phyloP scores from a whole-genome alignment of 257 asterid genomes.

The Agastache rugosa region DNA sequence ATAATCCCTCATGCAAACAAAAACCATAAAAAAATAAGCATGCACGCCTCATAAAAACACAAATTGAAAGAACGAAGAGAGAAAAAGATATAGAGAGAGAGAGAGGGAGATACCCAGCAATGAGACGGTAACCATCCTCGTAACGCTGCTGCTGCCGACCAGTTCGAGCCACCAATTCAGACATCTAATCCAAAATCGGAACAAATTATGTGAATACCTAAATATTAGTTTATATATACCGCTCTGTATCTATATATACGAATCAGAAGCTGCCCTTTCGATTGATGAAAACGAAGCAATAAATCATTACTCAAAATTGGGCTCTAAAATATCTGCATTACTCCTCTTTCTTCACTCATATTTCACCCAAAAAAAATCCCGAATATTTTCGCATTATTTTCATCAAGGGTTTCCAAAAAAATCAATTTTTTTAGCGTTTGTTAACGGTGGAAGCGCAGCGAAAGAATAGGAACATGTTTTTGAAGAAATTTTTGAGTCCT shows the following conservation, averaged over 20 bases:
- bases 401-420: slow-evolving; percentile 8
- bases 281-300: slow-evolving; percentile 38
- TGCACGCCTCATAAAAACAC: slow-evolving; percentile 26
- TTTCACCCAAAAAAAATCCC: slow-evolving; percentile 6
- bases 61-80: neutral
- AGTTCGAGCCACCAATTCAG: slow-evolving; percentile 93
- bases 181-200: slow-evolving; percentile 56
- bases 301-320: slow-evolving; percentile 35
- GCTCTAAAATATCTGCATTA: slow-evolving; percentile 37
- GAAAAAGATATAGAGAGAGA: neutral
- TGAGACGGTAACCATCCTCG: slow-evolving; percentile 82
- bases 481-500: neutral
- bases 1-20: slow-evolving; percentile 36
- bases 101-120: slow-evolving; percentile 62
- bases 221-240: slow-evolving; percentile 4
- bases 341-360: slow-evolving; percentile 32
- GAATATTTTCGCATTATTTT: slow-evolving; percentile 31
- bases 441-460: slow-evolving; percentile 27
- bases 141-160: slow-evolving; percentile 95
- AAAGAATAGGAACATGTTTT: slow-evolving; percentile 20
- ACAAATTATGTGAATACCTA: slow-evolving; percentile 33
- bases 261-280: slow-evolving; percentile 35
- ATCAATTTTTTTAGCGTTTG: slow-evolving; percentile 14
- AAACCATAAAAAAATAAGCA: slow-evolving; percentile 38
- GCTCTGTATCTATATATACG: slow-evolving; percentile 17